phyloP scores from a whole-genome alignment of 352 stramenopile genomes.

The Phytopythium chamaehyphon region DNA sequence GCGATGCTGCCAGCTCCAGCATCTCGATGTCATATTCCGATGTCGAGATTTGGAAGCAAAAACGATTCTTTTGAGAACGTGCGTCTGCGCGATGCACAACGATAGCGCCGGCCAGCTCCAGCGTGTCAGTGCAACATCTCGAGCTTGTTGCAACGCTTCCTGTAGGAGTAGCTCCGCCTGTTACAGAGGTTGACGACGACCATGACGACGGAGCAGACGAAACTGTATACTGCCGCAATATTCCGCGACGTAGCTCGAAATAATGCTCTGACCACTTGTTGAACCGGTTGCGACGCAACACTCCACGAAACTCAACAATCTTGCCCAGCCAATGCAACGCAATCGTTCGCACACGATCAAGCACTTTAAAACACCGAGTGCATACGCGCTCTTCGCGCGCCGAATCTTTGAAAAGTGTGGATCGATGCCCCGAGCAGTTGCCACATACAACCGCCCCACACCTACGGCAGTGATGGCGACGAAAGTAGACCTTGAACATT shows the following conservation, averaged over 20 bases:
- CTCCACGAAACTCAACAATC: conserved; percentile 64
- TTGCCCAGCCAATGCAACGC: conserved; percentile 65
- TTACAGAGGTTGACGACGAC: not conserved
- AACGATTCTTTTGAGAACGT: conserved; percentile 61
- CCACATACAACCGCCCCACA: conserved; percentile 78
- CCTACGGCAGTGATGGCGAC: conserved; percentile 73
- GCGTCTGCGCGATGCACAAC: conserved; percentile 76
- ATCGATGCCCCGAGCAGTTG: conserved; percentile 61
- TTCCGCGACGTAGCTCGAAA: conserved; percentile 67
- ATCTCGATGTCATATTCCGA: conserved; percentile 31
- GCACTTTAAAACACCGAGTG: conserved; percentile 56
- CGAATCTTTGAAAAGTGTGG: conserved; percentile 68
- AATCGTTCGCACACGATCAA: conserved; percentile 59
- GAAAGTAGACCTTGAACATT: conserved; percentile 77
- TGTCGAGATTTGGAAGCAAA: conserved; percentile 80
- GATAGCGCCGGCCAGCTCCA: conserved; percentile 73
- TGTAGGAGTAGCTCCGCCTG: not conserved
- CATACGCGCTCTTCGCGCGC: conserved; percentile 67
- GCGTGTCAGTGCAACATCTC: conserved; percentile 50
- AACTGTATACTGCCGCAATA: conserved; percentile 78
- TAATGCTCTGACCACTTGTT: conserved; percentile 85
- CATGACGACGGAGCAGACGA: conserved; percentile 20
- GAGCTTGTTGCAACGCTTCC: not conserved
- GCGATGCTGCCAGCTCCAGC: conserved; percentile 4
- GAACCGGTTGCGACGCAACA: conserved; percentile 61